These are phyloP conservation scores for Penicillium concentricum DNA, from an alignment of 2,329 filamentous ascomycete species.

Conservation along the genomic window DNA sequence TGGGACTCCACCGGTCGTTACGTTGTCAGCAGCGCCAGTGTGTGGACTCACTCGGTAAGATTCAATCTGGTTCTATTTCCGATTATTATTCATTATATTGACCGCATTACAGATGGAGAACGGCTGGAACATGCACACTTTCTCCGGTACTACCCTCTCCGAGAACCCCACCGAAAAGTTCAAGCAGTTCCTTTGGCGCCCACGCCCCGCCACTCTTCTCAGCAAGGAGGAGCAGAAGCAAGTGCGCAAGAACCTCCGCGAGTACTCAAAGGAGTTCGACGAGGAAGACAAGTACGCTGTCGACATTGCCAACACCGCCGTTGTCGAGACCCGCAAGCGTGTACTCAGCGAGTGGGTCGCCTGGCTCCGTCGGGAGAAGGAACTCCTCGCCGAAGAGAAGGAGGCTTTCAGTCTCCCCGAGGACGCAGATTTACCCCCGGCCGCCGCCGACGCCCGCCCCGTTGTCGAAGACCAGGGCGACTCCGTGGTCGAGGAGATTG, in stretches of 20 bases:
- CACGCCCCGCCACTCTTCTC: constrained; percentile 84
- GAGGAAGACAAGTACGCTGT: constrained; percentile 92
- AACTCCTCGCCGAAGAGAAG: constrained; percentile 71
- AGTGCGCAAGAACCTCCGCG: constrained; percentile 95
- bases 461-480: constrained; percentile 66
- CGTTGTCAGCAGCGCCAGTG: constrained; percentile 86
- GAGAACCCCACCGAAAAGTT: constrained; percentile 95
- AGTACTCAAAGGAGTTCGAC: constrained; percentile 93
- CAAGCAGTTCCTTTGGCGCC: constrained; percentile 96
- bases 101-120: constrained; percentile 79
- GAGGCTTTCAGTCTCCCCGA: constrained; percentile 64
- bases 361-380: constrained; percentile 74
- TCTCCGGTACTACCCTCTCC: constrained; percentile 82
- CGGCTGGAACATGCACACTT: constrained; percentile 97
- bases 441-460: constrained; percentile 49
- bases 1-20: constrained; percentile 97
- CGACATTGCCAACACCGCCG: constrained; percentile 88
- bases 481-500: constrained; percentile 81
- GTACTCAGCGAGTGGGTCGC: constrained; percentile 84
- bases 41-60: constrained; percentile 93
- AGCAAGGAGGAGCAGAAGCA: constrained; percentile 96
- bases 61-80: neutral
- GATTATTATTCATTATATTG: constrained; percentile 16
- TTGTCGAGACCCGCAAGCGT: constrained; percentile 81
- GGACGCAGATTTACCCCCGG: constrained; percentile 61